Percentiles rank a stretch among this genome's conserved stretches.
Evolutionary conservation across 164 flowering plant species (phyloP).

Genomic region (Kalanchoe fedtschenkoi): DNA sequence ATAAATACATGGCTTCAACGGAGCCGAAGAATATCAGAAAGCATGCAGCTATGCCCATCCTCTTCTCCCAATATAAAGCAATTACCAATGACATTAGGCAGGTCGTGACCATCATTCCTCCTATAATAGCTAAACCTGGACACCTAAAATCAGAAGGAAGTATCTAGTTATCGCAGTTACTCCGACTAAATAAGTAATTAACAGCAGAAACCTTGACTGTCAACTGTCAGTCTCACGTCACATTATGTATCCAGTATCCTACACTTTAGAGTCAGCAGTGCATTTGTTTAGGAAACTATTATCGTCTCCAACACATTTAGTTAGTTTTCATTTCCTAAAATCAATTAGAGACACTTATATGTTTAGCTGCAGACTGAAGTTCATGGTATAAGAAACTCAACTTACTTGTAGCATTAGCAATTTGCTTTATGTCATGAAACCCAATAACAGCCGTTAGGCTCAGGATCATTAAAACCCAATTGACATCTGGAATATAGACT

Average conservation of each 20-base stretch:
- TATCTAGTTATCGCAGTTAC: no score
- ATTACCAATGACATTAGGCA: slow-evolving; percentile 34
- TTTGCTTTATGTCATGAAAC: slow-evolving; percentile 15
- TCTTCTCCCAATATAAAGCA: slow-evolving; percentile 23
- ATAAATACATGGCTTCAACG: slow-evolving; percentile 15
- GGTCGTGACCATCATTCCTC: slow-evolving; percentile 26
- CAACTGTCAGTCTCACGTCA: no score
- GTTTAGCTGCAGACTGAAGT: no score
- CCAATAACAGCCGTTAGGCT: slow-evolving; percentile 22
- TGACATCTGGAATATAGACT: slow-evolving; percentile 31
- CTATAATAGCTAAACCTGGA: slow-evolving; percentile 23
- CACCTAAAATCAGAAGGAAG: no score
- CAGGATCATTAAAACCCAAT: slow-evolving; percentile 27
- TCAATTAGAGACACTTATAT: no score
- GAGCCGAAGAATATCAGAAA: slow-evolving; percentile 15
- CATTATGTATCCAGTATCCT: no score
- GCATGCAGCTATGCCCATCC: slow-evolving; percentile 12
- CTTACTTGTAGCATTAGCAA: slow-evolving; percentile 26
- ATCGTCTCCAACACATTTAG: no score
- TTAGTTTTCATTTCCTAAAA: no score
- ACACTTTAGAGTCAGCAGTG: no score
- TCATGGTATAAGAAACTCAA: not conserved
- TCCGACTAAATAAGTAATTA: no score
- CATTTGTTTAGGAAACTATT: no score
- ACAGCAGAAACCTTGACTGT: no score